phyloP scores from a whole-genome alignment of 352 stramenopile species.

The Phytophthora macrochlamydospora region DNA sequence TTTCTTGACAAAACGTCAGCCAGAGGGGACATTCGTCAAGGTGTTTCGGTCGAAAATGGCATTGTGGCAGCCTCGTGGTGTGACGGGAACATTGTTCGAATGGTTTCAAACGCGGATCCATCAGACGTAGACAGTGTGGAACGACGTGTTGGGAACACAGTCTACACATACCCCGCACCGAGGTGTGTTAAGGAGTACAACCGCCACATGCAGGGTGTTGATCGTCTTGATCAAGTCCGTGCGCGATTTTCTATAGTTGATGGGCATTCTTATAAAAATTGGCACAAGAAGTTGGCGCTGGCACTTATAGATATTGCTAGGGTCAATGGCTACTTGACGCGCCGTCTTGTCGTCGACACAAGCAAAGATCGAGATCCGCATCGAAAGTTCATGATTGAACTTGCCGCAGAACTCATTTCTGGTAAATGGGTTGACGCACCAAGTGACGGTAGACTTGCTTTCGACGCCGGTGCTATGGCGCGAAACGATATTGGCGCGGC shows the following conservation, averaged over 20 bases:
- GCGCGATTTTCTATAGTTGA: conserved; percentile 12
- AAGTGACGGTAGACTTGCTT: conserved; percentile 4
- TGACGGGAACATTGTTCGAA: not conserved
- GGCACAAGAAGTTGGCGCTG: conserved; percentile 16
- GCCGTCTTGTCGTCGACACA: conserved; percentile 2
- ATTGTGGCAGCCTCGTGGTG: not conserved
- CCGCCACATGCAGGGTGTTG: conserved; percentile 5
- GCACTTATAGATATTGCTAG: conserved; percentile 14
- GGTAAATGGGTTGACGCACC: conserved; percentile 10
- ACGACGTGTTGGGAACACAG: not conserved
- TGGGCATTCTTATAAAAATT: conserved; percentile 14
- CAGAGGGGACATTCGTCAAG: not conserved
- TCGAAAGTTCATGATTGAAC: conserved; percentile 10
- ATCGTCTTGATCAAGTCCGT: conserved; percentile 13
- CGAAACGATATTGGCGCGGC: too few species aligned
- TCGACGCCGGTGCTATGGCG: not conserved
- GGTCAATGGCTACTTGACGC: conserved; percentile 5
- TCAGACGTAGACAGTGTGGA: not conserved
- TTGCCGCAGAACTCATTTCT: conserved; percentile 13
- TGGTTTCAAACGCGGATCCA: not conserved
- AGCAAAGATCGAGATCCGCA: conserved; percentile 3
- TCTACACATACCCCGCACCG: not conserved
- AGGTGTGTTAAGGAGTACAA: not conserved
- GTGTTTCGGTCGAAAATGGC: not conserved
- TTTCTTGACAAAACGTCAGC: not conserved